Base-by-base conservation (phyloP, 306 rosid genomes). In the Morella rubra region DNA sequence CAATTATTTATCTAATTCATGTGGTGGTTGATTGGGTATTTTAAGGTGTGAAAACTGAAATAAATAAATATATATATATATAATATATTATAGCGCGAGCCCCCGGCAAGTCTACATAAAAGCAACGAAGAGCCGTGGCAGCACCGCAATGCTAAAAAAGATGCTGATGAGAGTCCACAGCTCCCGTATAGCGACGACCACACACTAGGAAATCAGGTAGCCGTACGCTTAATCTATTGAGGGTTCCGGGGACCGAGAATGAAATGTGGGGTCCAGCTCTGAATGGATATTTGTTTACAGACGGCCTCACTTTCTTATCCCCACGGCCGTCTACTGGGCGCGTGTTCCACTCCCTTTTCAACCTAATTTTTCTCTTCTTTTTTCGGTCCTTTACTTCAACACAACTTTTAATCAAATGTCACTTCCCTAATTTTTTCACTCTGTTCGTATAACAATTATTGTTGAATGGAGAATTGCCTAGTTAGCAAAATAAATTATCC, bases 141-240 rank as follows among this genome's bases (percentile, higher is more conserved):
- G 86, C 84, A 85, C 81, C 86, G 88, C 65, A 82, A 78, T 76
- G 76, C 37, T 8, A 45, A 73, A 78, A 84, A 79, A 84, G 90
- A 76, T 74, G 81, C 77, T 65, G 67, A 64, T 83, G 78, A 86
- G 75, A 81, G 76, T 75, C 76, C 80, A 75, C 84, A 83, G 86
- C 85, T 86, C 77, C 83, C 76, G 77, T 82, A 76, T 42, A 59
- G 58, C 73, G 47, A 59, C 65, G 81, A 82, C 79, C 81, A 80
- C 80, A 71, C 86, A 46, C 85, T 77, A 80, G 51, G 70, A 81
- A 75, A 86, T 82, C 89, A 74, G 90, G 86, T 80, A 80, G 70
- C 84, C 93, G 89, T 86, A 85, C 90, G 7, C 76, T 72, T 78
- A 80, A 67, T 86, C 85, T 46, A 80, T 70, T 42, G 84, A 60